A percentile compares a stretch with the other conserved stretches of the same genome.
Conservation (phyloP, 1,284 basidiomycete species). For the Ganoderma sp. region DNA sequence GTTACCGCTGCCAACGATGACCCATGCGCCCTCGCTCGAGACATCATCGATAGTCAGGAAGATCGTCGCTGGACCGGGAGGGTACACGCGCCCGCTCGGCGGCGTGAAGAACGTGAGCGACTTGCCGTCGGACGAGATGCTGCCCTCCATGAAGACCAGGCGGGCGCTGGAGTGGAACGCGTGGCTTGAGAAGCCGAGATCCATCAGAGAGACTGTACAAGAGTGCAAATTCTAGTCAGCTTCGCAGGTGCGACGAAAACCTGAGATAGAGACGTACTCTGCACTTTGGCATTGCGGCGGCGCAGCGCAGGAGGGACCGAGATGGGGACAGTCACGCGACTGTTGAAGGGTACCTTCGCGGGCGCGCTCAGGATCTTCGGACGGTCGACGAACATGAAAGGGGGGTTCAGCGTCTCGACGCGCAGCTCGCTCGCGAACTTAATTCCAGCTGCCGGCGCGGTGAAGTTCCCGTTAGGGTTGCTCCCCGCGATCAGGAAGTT, state of each 20-base stretch:
- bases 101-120: conserved; percentile 50
- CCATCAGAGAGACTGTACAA: conserved; percentile 48
- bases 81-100: conserved; percentile 53
- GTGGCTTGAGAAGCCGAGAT: conserved; percentile 55
- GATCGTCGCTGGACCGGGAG: conserved; percentile 56
- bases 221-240: too few relatives aligned
- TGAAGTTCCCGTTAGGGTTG: conserved; percentile 50
- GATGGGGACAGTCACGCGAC: conserved; percentile 44
- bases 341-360: conserved; percentile 46
- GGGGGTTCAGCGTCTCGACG: conserved; percentile 53
- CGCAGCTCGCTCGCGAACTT: conserved; percentile 50
- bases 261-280: not conserved
- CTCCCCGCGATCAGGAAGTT: conserved; percentile 56
- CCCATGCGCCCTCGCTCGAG: conserved; percentile 49
- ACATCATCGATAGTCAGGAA: conserved; percentile 57
- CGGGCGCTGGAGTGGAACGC: conserved; percentile 53
- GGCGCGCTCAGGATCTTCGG: conserved; percentile 46
- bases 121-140: conserved; percentile 43
- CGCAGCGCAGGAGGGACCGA: conserved; percentile 33
- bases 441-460: conserved; percentile 15
- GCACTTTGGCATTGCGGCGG: not conserved
- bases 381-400: conserved; percentile 46
- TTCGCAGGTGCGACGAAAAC: not conserved
- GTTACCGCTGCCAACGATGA: conserved; percentile 53
- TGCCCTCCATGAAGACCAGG: conserved; percentile 52